Conservation (phyloP, 2,329 filamentous ascomycete genomes). For the Fusarium armeniacum region DNA sequence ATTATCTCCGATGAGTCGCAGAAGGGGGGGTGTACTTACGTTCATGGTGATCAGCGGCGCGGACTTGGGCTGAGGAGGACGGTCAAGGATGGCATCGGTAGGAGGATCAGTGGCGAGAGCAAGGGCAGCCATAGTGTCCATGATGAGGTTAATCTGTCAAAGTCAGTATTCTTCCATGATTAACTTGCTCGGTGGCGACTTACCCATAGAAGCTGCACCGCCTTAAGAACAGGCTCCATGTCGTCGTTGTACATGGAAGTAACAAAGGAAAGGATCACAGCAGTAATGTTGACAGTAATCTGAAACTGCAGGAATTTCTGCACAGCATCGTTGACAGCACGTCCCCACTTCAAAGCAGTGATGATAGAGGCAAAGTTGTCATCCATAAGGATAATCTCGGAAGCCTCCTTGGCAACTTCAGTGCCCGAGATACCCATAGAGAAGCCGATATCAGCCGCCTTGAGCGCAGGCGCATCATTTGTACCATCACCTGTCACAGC, state of each 20-base stretch:
- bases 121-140: conserved; percentile 93
- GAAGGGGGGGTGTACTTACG: conserved; percentile 19
- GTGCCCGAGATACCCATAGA: conserved; percentile 89
- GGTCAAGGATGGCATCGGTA: conserved; percentile 81
- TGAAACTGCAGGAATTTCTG: conserved; percentile 84
- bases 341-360: conserved; percentile 85
- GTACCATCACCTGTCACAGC: conserved; percentile 88
- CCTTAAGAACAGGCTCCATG: conserved; percentile 83
- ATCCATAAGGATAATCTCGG: conserved; percentile 88
- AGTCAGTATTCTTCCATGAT: accelerated
- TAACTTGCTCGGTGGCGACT: accelerated
- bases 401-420: conserved; percentile 87
- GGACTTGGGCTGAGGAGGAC: conserved; percentile 74
- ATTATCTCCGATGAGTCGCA: too few relatives aligned
- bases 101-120: conserved; percentile 91
- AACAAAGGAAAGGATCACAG: conserved; percentile 88
- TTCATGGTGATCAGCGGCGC: conserved; percentile 81
- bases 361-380: conserved; percentile 89
- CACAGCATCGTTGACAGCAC: conserved; percentile 81
- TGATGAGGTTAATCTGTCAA: conserved; percentile 78
- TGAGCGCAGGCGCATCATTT: conserved; percentile 85
- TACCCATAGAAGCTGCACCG: conserved; percentile 97
- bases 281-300: conserved; percentile 91
- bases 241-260: conserved; percentile 80
- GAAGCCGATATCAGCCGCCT: conserved; percentile 85